Base-by-base conservation (phyloP, 352 stramenopile species). In the Phytophthora europaea region DNA sequence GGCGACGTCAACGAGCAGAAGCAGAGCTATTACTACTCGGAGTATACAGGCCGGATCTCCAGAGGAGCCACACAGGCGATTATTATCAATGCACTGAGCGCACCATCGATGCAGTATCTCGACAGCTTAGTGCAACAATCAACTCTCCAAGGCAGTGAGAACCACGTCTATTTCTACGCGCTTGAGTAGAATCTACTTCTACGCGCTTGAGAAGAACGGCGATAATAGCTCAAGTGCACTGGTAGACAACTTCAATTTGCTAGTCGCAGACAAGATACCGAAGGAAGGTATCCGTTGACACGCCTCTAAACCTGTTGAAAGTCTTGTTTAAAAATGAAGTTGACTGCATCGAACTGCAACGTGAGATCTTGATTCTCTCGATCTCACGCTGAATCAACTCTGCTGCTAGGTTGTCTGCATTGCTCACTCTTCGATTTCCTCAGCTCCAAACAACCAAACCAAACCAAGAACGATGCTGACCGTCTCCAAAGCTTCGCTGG, bases 21-120 rank as follows among this genome's bases (percentile, higher is more conserved):
- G 13, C 61, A 87, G 26, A 74, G 64, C 2, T 81, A 85, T 33
- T 88, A 83, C 66, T 93, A 82, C 54, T 77, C 82, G 1, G 88
- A 94, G 58, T 94, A 93, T 70, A 82, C 80, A 0, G 85, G 88
- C 4, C 84, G 88, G 2, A 85, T 94, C 48, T 80, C 70, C 15
- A 75, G 72, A 52, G 81, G 82, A 13, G 23, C 40, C 1, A 9
- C 61, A 0, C 65, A 80, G 13, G 60, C 47, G 0, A 20, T 81
- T 15, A 4, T 93, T 13, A 59, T 94, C 20, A 76, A 90, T 55
- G 81, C 84, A n/a, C 67, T 94, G 7, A 54, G 18, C 0, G 66
- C 82, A 6, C 72, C 86, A n/a, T 78, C 47, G 5, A 89, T 94
- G 81, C 75, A 85, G 16, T 78, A 82, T 52, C 55, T 94, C n/a